phyloP scores from a whole-genome alignment of 2,329 filamentous ascomycete species.

The Hypoxylon rubiginosum region DNA sequence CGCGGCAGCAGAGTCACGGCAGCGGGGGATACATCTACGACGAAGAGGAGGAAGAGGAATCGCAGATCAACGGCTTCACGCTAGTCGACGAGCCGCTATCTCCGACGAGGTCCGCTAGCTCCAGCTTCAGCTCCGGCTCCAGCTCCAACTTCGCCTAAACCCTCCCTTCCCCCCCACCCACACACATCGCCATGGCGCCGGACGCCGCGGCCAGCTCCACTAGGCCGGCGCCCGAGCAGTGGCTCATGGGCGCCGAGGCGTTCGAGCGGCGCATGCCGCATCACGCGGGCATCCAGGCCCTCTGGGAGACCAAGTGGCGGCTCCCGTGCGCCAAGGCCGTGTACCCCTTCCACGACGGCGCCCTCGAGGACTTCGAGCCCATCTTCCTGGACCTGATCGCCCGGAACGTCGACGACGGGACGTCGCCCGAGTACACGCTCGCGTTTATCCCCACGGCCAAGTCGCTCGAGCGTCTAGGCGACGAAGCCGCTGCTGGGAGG shows the following conservation, averaged over 20 bases:
- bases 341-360: constrained; percentile 81
- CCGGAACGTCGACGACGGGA: constrained; percentile 73
- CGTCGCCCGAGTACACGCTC: constrained; percentile 73
- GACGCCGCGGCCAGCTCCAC: constrained; percentile 5
- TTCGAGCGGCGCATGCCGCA: constrained; percentile 66
- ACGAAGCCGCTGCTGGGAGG: constrained; percentile 61
- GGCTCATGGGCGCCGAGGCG: constrained; percentile 60
- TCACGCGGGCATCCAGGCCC: constrained; percentile 69
- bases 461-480: constrained; percentile 66
- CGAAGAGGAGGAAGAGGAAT: constrained; percentile 27
- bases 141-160: constrained; percentile 17
- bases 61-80: constrained; percentile 33
- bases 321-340: constrained; percentile 72
- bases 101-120: constrained; percentile 23
- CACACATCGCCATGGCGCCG: constrained; percentile 24
- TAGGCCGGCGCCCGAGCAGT: constrained; percentile 48
- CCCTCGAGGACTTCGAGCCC: constrained; percentile 76
- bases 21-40: constrained; percentile 24
- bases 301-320: constrained; percentile 85
- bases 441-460: constrained; percentile 73
- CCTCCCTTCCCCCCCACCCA: too few species aligned
- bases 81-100: constrained; percentile 28
- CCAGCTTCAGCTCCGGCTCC: too few species aligned
- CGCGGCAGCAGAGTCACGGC: constrained; percentile 28
- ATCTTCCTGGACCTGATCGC: constrained; percentile 74